Base-by-base conservation (phyloP, 805 yeast species). In the Tetrapisispora phaffii region DNA sequence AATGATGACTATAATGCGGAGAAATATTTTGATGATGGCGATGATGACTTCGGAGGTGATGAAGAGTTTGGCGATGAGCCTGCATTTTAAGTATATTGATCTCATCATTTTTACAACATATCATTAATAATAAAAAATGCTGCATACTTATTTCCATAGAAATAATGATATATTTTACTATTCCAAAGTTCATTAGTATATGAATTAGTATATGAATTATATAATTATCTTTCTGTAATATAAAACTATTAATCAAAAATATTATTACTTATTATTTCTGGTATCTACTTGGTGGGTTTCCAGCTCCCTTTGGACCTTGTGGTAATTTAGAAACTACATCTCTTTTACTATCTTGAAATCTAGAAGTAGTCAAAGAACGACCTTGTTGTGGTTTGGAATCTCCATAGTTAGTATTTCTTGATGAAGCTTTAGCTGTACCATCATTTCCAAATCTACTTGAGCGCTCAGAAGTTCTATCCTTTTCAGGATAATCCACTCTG, bases 1-100 rank as follows among this genome's bases (percentile, higher is more conserved):
- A 82, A 77, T 49, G 81, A 77, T 48, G 83, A 77, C 53, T 77
- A 77, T 54, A 77, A 77, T 52, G 82, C 80, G 12, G 81, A 76
- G 49, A 75, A 75, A 58, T 77, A 77, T 57, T 77, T 77, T 58
- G 82, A 77, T 52, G 82, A 75, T 51, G 84, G 80, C 41, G 79
- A 75, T 41, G 73, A 68, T 34, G 73, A 75, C 46, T 66, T 64
- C 42, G 70, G 69, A 24, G 72, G 62, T 42, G 77, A 71, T 35
- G 78, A 74, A 42, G 76, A 71, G 39, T 73, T 67, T 29, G 76
- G 73, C 29, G 48, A 44, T 19, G 55, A 46, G n/a, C 48, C 44
- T 22, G 50, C 45, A 28, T 43, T 36, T 19, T 43, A 26, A 32
- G 20, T 19, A n/a, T 17, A 20, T 15, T 10, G 10, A 38, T 26